phyloP scores from a whole-genome alignment of 1,139 yeast species.

The Zygosaccharomyces sapae region DNA sequence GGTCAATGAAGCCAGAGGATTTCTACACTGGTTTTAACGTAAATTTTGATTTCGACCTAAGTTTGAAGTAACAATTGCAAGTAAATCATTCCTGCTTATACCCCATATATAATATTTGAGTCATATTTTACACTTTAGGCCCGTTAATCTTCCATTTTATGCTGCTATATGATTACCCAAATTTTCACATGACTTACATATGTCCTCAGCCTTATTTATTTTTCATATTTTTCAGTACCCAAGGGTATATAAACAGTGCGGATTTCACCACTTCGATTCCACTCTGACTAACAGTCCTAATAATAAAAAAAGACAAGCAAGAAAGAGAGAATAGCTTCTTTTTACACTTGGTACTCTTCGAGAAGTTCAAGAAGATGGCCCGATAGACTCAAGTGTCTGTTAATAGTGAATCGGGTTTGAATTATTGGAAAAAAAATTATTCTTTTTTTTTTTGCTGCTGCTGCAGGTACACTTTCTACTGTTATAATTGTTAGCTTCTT shows the following conservation, averaged over 20 bases:
- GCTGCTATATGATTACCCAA: neutral
- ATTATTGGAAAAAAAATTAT: neutral
- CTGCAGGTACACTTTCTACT: too few relatives aligned
- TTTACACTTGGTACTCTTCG: neutral
- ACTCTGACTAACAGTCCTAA: neutral
- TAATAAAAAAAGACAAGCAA: neutral
- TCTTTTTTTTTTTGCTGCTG: too few relatives aligned
- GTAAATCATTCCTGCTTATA: too few relatives aligned
- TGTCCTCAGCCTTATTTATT: neutral
- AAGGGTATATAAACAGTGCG: neutral
- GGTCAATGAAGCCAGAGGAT: constrained; percentile 21
- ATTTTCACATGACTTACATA: neutral
- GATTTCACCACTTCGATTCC: neutral
- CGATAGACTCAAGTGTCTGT: neutral
- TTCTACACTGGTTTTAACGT: constrained; percentile 8
- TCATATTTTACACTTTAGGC: neutral
- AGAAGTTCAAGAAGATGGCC: neutral
- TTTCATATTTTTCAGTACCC: neutral
- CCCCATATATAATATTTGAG: neutral
- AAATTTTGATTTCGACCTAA: constrained; percentile 6
- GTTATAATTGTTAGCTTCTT: neutral
- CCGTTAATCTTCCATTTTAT: neutral
- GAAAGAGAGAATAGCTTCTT: neutral
- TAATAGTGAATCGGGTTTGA: neutral
- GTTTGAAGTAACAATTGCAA: neutral